Evolutionary conservation across 2,329 filamentous ascomycete species (phyloP), one percentile per base, ranked within the genome.

Genomic region (Pestalotiopsis sp.): DNA sequence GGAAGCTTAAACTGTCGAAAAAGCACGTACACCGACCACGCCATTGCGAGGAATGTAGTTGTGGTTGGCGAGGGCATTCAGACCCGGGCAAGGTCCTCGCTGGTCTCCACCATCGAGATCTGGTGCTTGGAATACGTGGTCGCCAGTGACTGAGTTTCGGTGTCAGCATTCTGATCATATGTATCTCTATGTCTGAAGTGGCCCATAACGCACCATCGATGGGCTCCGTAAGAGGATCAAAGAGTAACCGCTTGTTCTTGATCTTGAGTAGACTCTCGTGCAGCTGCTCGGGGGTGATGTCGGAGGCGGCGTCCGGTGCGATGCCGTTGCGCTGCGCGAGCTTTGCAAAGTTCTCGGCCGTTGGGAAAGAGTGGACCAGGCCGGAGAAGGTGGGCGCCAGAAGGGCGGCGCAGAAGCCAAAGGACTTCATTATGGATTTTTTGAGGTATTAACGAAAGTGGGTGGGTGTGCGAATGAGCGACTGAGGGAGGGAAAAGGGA

Each of bases 31-130:
- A 11, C 70, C 67, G 3, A 72, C 75, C 41, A 77, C 71, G 64
- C 76, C 76, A 66, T 76, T 71, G 23, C 69, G 75, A 41, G 72
- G 69, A 6, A 78, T 68, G 65, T 78, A 78, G 41, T 70, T 69
- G 65, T 78, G 76, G 69, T 78, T 78, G 2, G 76, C 74, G 39
- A 78, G 66, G 3, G 76, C 75, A 38, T 78, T 78, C 59, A 78
- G 67, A 59, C 75, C 73, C 2, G 76, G 75, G 27, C 76, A 77
- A 36, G 74, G 75, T 20, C 76, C 76, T 27, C 75, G 73, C 65
- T 73, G 72, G 67, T 77, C 75, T 7, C 76, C 75, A 17, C 36
- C 68, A n/a, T 66, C 63, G 27, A 73, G 67, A 61, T 74, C 56
- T 20, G 72, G 72, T 13, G 70, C 52, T 63, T 68, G 68, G 59